Evolutionary conservation across 1,139 yeast species (phyloP).

Genomic region (Hansenula sp.): DNA sequence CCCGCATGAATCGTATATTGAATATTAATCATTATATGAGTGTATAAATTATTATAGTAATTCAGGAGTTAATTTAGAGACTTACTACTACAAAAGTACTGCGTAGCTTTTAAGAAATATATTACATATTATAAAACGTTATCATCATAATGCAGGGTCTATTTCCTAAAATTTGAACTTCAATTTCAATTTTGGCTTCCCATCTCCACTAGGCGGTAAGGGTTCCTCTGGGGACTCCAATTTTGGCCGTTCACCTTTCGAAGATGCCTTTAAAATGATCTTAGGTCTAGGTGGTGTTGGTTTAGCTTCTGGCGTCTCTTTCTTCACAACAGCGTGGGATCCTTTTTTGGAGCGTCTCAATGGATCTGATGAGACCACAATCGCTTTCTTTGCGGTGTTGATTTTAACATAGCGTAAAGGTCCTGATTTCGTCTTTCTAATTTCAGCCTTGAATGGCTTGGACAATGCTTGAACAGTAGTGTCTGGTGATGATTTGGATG

Average conservation of each 20-base stretch:
- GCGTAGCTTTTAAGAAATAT: too few relatives aligned
- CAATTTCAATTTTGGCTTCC: constrained; percentile 24
- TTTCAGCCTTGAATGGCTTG: constrained; percentile 12
- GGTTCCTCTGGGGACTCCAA: constrained; percentile 8
- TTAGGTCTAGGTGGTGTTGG: constrained; percentile 8
- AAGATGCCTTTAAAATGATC: constrained; percentile 5
- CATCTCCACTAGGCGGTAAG: constrained; percentile 10
- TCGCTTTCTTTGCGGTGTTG: constrained; percentile 10
- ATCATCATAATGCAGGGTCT: neutral
- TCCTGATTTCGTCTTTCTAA: constrained; percentile 15
- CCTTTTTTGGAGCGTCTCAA: constrained; percentile 11
- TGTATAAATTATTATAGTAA: too few relatives aligned
- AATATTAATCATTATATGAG: too few relatives aligned
- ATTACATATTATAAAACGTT: neutral
- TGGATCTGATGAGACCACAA: constrained; percentile 22
- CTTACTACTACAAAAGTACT: too few relatives aligned
- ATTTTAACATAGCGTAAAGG: constrained; percentile 23
- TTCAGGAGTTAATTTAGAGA: too few relatives aligned
- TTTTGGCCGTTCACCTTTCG: constrained; percentile 5
- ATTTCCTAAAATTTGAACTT: constrained; percentile 17
- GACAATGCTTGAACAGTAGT: constrained; percentile 8
- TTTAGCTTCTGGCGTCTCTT: neutral
- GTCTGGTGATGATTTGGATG: constrained; percentile 2
- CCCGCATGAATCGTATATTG: too few relatives aligned
- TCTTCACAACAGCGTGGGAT: neutral